Evolutionary conservation across 176 grass and related monocot genomes (phyloP).

Genomic region (Echinochloa phyllopogon): DNA sequence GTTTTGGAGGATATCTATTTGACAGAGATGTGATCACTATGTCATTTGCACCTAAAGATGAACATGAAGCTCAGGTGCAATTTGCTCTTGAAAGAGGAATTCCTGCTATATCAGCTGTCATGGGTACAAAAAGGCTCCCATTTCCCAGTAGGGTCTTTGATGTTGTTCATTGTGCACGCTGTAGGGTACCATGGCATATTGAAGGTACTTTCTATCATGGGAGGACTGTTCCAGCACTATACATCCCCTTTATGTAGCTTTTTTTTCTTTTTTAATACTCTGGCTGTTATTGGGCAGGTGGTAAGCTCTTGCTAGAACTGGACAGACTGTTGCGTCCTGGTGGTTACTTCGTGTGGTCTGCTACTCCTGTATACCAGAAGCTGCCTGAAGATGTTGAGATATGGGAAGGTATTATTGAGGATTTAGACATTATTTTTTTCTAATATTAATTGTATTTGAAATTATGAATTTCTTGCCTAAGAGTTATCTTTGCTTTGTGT

Average conservation of each 20-base stretch:
- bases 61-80: conserved; percentile 90
- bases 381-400: conserved; percentile 70
- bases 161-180: conserved; percentile 84
- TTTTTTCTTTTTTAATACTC: conserved; percentile 25
- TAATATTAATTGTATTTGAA: neutral
- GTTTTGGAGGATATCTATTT: conserved; percentile 83
- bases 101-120: conserved; percentile 90
- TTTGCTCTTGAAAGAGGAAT: conserved; percentile 97
- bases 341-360: conserved; percentile 92
- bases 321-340: conserved; percentile 76
- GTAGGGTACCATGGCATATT: conserved; percentile 93
- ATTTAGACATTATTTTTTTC: conserved; percentile 13
- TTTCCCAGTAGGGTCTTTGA: conserved; percentile 84
- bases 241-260: conserved; percentile 6
- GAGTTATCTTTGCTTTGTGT: conserved; percentile 17
- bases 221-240: neutral
- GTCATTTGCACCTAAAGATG: conserved; percentile 94
- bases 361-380: conserved; percentile 85
- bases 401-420: conserved; percentile 61
- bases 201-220: conserved; percentile 62
- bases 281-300: conserved; percentile 56
- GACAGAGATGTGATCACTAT: conserved; percentile 81
- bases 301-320: conserved; percentile 81
- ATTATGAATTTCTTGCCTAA: conserved; percentile 7
- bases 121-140: conserved; percentile 93